Evolutionary conservation across 1,284 basidiomycete genomes (phyloP).

Genomic region (Cerrena zonata): DNA sequence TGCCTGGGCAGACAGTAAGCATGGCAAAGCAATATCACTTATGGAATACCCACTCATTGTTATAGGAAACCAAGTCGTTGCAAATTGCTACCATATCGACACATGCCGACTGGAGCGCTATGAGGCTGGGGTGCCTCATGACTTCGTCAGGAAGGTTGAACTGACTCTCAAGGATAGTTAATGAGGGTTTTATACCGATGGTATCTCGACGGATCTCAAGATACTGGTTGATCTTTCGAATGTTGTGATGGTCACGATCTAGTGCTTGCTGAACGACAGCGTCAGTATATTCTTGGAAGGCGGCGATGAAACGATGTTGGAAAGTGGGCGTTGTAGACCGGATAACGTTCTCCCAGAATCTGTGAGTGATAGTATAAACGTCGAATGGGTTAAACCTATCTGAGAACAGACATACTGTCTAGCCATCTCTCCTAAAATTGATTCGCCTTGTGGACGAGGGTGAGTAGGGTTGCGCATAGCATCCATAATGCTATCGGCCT

Average conservation of each 20-base stretch:
- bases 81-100: constrained; percentile 16
- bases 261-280: neutral
- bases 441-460: neutral
- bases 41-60: no score
- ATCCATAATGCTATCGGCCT: neutral
- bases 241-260: neutral
- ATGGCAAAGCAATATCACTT: constrained; percentile 17
- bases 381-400: no score
- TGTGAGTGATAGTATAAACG: neutral
- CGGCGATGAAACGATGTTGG: neutral
- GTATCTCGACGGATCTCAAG: constrained; percentile 29
- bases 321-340: neutral
- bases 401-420: constrained; percentile 6
- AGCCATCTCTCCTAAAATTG: constrained; percentile 2
- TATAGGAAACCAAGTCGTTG: constrained; percentile 24
- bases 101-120: constrained; percentile 18
- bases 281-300: neutral
- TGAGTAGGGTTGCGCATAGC: constrained; percentile 1
- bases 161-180: constrained; percentile 28
- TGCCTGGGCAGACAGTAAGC: constrained; percentile 35
- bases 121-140: constrained; percentile 29
- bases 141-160: constrained; percentile 31
- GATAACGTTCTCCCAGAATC: neutral
- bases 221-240: constrained; percentile 22
- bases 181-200: constrained; percentile 26